Evolutionary conservation across 2,329 filamentous ascomycete species (phyloP).

Genomic region (Acephala macrosclerotiorum): DNA sequence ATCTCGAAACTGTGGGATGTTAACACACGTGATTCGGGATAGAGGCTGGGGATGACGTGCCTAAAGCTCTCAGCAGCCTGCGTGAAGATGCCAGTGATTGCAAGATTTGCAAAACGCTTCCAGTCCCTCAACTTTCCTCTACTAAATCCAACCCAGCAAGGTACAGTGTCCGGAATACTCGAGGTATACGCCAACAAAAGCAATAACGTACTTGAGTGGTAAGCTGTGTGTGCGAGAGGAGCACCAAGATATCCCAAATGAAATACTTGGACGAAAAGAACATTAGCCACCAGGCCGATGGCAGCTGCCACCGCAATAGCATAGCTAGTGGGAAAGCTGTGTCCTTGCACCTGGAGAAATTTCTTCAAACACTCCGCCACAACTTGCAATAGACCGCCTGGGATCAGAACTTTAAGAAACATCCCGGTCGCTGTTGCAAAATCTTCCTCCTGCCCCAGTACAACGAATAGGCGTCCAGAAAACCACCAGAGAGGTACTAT

Average conservation of each 20-base stretch:
- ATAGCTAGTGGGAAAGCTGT: slow-evolving; percentile 78
- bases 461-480: slow-evolving; percentile 74
- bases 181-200: slow-evolving; percentile 13
- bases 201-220: slow-evolving; percentile 2
- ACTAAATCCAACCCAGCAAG: slow-evolving; percentile 65
- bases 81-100: slow-evolving; percentile 76
- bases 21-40: slow-evolving; percentile 67
- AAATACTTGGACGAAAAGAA: slow-evolving; percentile 73
- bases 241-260: slow-evolving; percentile 48
- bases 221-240: background rate
- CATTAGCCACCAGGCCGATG: slow-evolving; percentile 80
- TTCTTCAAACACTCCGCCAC: slow-evolving; percentile 86
- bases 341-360: slow-evolving; percentile 84
- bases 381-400: slow-evolving; percentile 81
- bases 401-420: slow-evolving; percentile 75
- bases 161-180: slow-evolving; percentile 12
- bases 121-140: slow-evolving; percentile 72
- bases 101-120: slow-evolving; percentile 76
- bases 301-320: slow-evolving; percentile 81
- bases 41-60: slow-evolving; percentile 75
- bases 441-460: slow-evolving; percentile 76
- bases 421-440: slow-evolving; percentile 73
- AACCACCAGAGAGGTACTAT: slow-evolving; percentile 77
- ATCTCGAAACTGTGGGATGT: slow-evolving; percentile 67
- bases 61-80: slow-evolving; percentile 92